Evolutionary conservation across 768 basidiomycete species (phyloP), one percentile per base, ranked within the genome.

Genomic region (Collybia nuda): DNA sequence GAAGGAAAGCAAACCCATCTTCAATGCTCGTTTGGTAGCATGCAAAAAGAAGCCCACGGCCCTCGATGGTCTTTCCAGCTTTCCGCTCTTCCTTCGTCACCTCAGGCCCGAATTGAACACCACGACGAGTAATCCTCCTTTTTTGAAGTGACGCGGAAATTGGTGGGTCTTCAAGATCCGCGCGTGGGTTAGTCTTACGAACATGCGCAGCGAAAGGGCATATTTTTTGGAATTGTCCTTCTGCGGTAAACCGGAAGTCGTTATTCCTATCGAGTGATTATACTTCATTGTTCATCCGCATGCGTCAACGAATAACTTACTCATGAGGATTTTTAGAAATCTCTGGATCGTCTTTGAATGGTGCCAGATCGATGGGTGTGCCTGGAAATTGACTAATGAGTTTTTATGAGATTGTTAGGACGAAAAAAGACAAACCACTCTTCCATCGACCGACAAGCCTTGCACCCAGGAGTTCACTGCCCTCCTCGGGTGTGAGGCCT

Each of bases 371-470:
- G 47, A 81, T 65, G 3, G 80, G 80, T 9, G 79, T 71, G 53
- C 74, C 74, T 74, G 26, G 36, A 35, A 15, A 49, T 4, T 14
- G 38, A 14, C 15, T 36, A 26, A 40, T 8, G 17, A 17, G 24
- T 26, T 19, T 46, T 11, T 23, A n/a, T 38, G 8, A 21, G 9
- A 47, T 26, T 17, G 18, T n/a, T 15, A 14, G 32, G 5, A 29
- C 5, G 38, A 41, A 15, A 32, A 41, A 19, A 17, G 26, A 58
- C 71, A 37, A 58, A 75, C 78, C 77, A 42, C 76, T 78, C 71
- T 78, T 79, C 79, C 79, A 81, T 17, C 81, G 67, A 11, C 81
- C 81, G 19, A 81, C 67, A 53, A 81, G 65, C 46, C 80, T 69
- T 15, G 80, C 80, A 36, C 79, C 79, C 15, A 77, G 66, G n/a